Base-by-base conservation (phyloP, 371 early-diverging fungal species). In the Mucor irregularis region DNA sequence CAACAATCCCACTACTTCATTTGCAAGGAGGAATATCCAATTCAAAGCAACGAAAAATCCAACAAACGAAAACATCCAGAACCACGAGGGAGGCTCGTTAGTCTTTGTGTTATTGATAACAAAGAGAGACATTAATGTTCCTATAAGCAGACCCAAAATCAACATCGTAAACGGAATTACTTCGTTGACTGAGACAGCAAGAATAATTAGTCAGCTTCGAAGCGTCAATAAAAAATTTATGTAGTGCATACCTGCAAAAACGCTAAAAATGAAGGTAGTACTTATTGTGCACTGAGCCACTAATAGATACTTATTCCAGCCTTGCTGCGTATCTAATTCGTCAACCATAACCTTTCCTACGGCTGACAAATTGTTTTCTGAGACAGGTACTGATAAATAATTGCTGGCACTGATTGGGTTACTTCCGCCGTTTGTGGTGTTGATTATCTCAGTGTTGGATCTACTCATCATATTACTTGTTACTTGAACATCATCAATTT, bases 21-120 rank as follows among this genome's bases (percentile, higher is more conserved):
- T 89, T 2, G 91, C 91, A 4, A 90, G 62, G 26, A 91, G 52
- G 62, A 85, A 90, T 22, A 93, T 89, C 93, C 93, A 93, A 8
- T 78, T 79, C 30, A 93, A 73, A 0, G 89, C 84, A 5, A 85
- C 77, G 31, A 82, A 62, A 50, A 93, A 90, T 4, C 93, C 93
- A 0, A 78, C 68, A 66, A 85, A 80, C 8, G 87, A 82, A 0
- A 87, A 57, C 33, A 76, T 50, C 69, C 76, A 73, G 49, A 52
- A 60, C 74, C 76, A 76, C 3, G 62, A 48, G 5, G 80, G 80
- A 3, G 65, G 61, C 31, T 70, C 62, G 31, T 68, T 51, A 0
- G 51, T 45, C 19, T 50, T 49, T 1, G 80, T 79, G 10, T 40
- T 43, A 6, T 40, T 31, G 1, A 53, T 3, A 17, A 76, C 56